These are phyloP conservation scores for Exophiala sp. DNA, from an alignment of 2,329 filamentous ascomycete species.

Conservation along the genomic window DNA sequence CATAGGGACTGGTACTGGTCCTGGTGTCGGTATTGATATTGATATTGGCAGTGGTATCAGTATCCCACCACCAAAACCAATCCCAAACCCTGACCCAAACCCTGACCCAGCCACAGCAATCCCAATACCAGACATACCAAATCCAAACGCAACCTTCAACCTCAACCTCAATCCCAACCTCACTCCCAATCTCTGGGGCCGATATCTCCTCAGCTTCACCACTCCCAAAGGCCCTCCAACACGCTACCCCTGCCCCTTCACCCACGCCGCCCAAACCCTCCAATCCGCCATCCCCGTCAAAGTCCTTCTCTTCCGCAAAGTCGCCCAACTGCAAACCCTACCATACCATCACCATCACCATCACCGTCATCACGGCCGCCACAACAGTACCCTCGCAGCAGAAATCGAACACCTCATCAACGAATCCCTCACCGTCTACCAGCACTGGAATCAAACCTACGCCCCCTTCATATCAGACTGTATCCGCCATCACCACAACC, in stretches of 20 bases:
- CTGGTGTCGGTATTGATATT: neutral
- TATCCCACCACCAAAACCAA: too few species aligned
- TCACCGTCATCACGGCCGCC: too few species aligned
- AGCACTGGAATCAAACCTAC: conserved; percentile 52
- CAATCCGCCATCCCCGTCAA: conserved; percentile 53
- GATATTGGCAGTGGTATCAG: too few species aligned
- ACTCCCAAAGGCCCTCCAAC: conserved; percentile 27
- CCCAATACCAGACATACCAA: too few species aligned
- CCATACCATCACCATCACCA: conserved; percentile 40
- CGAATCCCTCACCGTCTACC: conserved; percentile 46
- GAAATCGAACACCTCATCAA: conserved; percentile 48
- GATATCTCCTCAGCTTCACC: conserved; percentile 24
- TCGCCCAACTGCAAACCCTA: conserved; percentile 51
- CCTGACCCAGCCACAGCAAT: too few species aligned
- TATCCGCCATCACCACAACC: conserved; percentile 44
- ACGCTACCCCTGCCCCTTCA: conserved; percentile 51
- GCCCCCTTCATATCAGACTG: conserved; percentile 50
- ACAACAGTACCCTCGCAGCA: too few species aligned
- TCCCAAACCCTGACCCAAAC: too few species aligned
- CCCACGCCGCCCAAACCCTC: conserved; percentile 46
- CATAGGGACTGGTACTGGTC: too few species aligned
- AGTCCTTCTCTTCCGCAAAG: conserved; percentile 54
- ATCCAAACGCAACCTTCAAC: too few species aligned
- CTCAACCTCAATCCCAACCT: too few species aligned
- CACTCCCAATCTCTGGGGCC: conserved; percentile 36